phyloP scores from a whole-genome alignment of 116 monocot genomes.

The Trichopus zeylanicus region DNA sequence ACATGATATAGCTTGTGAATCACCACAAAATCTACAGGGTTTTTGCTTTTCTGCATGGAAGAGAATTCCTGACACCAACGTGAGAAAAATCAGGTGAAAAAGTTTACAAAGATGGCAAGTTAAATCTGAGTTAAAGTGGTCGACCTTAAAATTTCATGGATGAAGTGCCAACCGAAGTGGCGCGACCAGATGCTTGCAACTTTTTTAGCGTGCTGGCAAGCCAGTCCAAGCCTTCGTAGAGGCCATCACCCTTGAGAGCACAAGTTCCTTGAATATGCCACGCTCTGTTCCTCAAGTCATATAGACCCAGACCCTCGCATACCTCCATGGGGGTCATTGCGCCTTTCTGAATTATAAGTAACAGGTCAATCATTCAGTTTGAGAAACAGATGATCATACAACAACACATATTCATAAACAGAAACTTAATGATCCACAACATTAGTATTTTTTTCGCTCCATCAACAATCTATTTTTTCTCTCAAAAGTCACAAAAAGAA shows the following conservation, averaged over 20 bases:
- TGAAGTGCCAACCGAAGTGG: conserved; percentile 27
- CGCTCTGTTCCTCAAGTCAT: conserved; percentile 54
- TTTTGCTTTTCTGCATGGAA: too few relatives aligned
- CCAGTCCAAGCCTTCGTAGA: conserved; percentile 97
- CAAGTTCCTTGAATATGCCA: conserved; percentile 98
- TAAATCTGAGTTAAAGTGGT: too few relatives aligned
- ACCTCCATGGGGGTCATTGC: conserved; percentile 97
- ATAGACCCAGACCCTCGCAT: conserved; percentile 77
- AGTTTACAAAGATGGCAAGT: too few relatives aligned
- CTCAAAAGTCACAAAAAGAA: too few relatives aligned
- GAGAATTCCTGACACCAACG: too few relatives aligned
- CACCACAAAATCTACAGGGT: too few relatives aligned
- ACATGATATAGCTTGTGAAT: too few relatives aligned
- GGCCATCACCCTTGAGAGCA: conserved; percentile 83
- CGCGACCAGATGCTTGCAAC: conserved; percentile 45
- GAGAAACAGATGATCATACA: not conserved
- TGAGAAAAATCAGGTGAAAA: too few relatives aligned
- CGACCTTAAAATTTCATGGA: conserved; percentile 12
- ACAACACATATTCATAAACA: too few relatives aligned
- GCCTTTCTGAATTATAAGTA: conserved; percentile 51
- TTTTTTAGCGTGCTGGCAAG: conserved; percentile 70
- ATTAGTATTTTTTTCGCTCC: too few relatives aligned
- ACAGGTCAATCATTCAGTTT: not conserved
- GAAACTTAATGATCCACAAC: too few relatives aligned
- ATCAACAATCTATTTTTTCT: too few relatives aligned